Percentiles rank a stretch among this genome's conserved stretches.
phyloP scores from a whole-genome alignment of 192 early-diverging fungal genomes.

The Chytriomyces confervae region DNA sequence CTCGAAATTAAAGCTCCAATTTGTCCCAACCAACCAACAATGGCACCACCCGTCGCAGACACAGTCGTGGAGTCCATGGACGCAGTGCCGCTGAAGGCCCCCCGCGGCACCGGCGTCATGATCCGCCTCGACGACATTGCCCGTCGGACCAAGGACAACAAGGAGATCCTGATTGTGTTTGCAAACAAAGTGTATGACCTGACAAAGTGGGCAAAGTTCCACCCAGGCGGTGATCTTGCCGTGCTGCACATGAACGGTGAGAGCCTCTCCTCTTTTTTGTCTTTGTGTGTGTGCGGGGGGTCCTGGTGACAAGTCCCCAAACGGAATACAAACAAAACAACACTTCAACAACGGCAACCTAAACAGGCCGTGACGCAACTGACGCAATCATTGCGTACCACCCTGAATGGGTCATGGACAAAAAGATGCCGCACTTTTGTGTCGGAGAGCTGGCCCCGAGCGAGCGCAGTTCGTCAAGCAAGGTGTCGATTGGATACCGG shows the following conservation, averaged over 20 bases:
- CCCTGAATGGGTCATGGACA: slow-evolving; percentile 77
- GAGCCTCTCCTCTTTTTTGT: not conserved
- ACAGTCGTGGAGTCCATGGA: not conserved
- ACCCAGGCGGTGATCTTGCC: slow-evolving; percentile 93
- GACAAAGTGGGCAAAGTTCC: slow-evolving; percentile 69
- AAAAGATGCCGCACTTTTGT: slow-evolving; percentile 78
- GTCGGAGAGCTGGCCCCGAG: slow-evolving; percentile 68
- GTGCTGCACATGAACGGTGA: slow-evolving; percentile 85
- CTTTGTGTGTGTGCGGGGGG: not conserved
- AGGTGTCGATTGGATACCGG: slow-evolving; percentile 60
- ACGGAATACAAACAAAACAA: not conserved
- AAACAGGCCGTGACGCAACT: slow-evolving; percentile 75
- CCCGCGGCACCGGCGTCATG: not conserved
- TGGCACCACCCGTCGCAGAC: too few species aligned
- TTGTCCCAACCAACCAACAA: too few species aligned
- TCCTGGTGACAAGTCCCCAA: too few species aligned
- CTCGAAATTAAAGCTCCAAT: too few species aligned
- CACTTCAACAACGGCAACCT: not conserved
- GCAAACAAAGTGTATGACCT: slow-evolving; percentile 89
- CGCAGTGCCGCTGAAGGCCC: not conserved
- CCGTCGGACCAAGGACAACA: not conserved
- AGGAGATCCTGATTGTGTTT: slow-evolving; percentile 81
- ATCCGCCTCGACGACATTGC: not conserved
- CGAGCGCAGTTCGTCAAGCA: not conserved
- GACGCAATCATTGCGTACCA: slow-evolving; percentile 88